Percentiles rank a stretch among this genome's conserved stretches.
Conservation (phyloP, 2,329 filamentous ascomycete genomes). For the Scedosporium minutisporum region DNA sequence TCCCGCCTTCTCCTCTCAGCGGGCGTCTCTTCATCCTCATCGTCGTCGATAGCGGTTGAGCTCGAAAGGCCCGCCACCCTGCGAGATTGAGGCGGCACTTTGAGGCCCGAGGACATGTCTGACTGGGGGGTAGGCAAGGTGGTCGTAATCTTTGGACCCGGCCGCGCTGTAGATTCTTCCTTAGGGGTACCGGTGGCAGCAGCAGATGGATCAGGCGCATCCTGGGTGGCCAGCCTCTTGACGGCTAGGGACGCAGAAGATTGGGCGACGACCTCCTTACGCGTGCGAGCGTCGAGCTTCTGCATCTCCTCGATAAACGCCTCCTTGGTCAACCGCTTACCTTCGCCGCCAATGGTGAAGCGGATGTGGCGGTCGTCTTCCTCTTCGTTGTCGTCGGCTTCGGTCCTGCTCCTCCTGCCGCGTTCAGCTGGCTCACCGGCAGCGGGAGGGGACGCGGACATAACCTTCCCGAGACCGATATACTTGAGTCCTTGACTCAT, state of each 20-base stretch:
- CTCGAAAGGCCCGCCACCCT: background rate
- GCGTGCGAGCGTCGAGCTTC: conserved; percentile 58
- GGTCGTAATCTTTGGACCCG: background rate
- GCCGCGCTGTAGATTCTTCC: background rate
- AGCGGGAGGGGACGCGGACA: conserved; percentile 1
- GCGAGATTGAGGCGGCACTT: conserved; percentile 9
- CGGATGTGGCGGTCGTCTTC: conserved; percentile 63
- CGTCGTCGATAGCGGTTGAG: conserved; percentile 8
- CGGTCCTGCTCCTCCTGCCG: conserved; percentile 17
- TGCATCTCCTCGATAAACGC: conserved; percentile 70
- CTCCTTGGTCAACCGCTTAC: conserved; percentile 66
- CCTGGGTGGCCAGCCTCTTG: conserved; percentile 39
- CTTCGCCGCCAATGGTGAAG: conserved; percentile 67
- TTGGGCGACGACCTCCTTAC: conserved; percentile 42
- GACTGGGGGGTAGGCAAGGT: conserved; percentile 13
- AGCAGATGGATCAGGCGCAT: conserved; percentile 11
- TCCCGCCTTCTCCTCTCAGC: conserved; percentile 66
- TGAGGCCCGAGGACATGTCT: conserved; percentile 13
- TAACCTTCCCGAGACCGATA: conserved; percentile 36
- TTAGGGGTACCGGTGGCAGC: background rate
- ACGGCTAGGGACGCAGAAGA: conserved; percentile 37
- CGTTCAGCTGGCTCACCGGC: conserved; percentile 12
- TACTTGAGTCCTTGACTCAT: conserved; percentile 41
- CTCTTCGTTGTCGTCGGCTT: conserved; percentile 32
- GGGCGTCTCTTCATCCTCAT: conserved; percentile 49